Base-by-base conservation (phyloP, 441 rosid genomes). In the Pelargonium myrrhifolium region DNA sequence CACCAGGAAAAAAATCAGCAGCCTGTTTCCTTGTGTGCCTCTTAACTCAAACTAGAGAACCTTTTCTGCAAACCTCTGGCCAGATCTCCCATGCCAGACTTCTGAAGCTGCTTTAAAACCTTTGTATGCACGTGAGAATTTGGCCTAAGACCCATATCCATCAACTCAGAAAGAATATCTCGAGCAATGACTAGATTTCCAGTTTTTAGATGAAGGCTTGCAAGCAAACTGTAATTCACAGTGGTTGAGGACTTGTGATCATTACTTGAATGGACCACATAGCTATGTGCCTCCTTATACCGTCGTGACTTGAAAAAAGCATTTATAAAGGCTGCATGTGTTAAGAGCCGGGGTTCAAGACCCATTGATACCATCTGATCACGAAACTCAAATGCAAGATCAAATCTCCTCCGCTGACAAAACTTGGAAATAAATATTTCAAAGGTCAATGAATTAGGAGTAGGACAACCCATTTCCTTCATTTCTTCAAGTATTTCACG, bases 361-460 rank as follows among this genome's bases (percentile, higher is more conserved):
- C 77, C 79, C 59, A 35, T 67, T 12, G 60, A 70, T 12, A n/a
- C 73, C 82, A 79, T 75, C 62, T 31, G 64, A 70, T 66, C 53
- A 4, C 76, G 74, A 72, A 75, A 65, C 66, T 75, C 71, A 11
- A 39, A 55, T 22, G 86, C 88, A 22, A 22, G n/a, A 62, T 79
- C 76, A 62, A 77, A 65, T 61, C 73, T 78, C n/a, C 80, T 74
- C 37, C 49, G 58, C 43, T 49, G 62, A 58, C 83, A 77, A 17
- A 12, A 74, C 67, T 73, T 11, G 62, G 37, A 71, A 75, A 86
- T 81, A 64, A 82, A 75, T 65, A 86, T 64, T 67, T 84, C 87
- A 61, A 71, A 86, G n/a, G 88, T 86, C 76, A 82, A 45, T 24
- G 87, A 79, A 73, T 84, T 77, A 9, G 82, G 83, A 65, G 82